Evolutionary conservation across 345 rosid genomes (phyloP), one percentile per base, ranked within the genome.

Genomic region (Heritiera fomes): DNA sequence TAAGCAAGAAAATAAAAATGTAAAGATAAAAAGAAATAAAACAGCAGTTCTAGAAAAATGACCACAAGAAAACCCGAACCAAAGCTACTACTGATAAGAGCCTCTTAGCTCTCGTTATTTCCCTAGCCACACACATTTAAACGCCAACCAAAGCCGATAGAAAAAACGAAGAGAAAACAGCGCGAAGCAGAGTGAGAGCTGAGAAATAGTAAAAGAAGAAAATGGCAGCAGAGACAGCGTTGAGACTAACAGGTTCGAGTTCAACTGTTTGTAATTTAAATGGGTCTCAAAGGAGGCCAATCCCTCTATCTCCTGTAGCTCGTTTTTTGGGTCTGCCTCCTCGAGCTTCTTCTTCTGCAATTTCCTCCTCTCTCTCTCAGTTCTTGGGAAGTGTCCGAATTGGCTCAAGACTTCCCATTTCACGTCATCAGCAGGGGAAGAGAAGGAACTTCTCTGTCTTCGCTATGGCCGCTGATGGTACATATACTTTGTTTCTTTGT

Each of bases 391-490:
- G 78, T 32, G 59, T 80, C 64, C 88, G 91, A 63, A 56, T 90
- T 70, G 84, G 81, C 68, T 70, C 83, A 7, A 82, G 80, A 78
- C 34, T 81, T 20, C 28, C 84, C 56, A 41, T 79, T 84, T 75
- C 73, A 47, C 83, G 82, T 63, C 75, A 34, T 62, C 79, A 53
- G 41, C 75, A 34, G 60, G 75, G 69, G 34, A 79, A 76, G 66
- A 85, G 84, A 81, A 87, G 92, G 80, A 88, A 83, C 23, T 88
- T 91, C 88, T 87, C 95, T 55, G 93, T 95, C 83, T 89, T 88
- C 75, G 97, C 99, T 64, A 85, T 86, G 87, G 90, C 94, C 6
- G 87, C 83, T 49, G 96, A 92, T 43, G 98, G 99, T 78, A 78
- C 12, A 12, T 32, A 12, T 64, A 32, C 55, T 34, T 46, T 88